These are phyloP conservation scores for Pyrus betulifolia DNA, from an alignment of 306 rosid species.

Conservation along the genomic window DNA sequence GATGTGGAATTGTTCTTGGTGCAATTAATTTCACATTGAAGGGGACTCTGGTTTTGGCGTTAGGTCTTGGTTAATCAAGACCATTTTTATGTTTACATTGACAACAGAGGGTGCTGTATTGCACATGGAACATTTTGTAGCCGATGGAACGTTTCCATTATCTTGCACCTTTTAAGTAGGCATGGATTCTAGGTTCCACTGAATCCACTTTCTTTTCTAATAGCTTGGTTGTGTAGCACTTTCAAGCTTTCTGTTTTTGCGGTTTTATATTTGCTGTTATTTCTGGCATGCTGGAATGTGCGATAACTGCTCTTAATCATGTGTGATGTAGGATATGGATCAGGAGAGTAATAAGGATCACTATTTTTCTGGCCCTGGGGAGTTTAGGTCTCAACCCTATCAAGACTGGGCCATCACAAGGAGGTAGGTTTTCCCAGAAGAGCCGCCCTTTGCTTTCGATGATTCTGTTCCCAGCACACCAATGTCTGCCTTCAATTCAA, in stretches of 20 bases:
- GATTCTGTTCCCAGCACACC: too few species aligned
- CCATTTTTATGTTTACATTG: too few species aligned
- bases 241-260: not conserved
- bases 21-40: too few species aligned
- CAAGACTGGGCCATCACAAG: too few species aligned
- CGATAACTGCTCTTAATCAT: not conserved
- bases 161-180: not conserved
- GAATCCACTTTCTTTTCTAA: not conserved
- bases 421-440: too few species aligned
- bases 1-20: too few species aligned
- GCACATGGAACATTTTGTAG: not conserved
- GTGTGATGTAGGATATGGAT: constrained; percentile 40
- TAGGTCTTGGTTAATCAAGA: too few species aligned
- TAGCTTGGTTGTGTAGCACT: not conserved
- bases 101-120: not conserved
- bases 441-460: too few species aligned
- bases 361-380: constrained; percentile 69
- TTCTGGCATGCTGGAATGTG: not conserved
- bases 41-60: too few species aligned
- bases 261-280: constrained; percentile 10
- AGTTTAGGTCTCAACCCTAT: constrained; percentile 61
- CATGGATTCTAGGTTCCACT: not conserved
- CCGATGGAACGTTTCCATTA: not conserved
- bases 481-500: too few species aligned
- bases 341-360: constrained; percentile 48